Conservation (phyloP, 1,284 basidiomycete genomes). For the Puccinia coronata region DNA sequence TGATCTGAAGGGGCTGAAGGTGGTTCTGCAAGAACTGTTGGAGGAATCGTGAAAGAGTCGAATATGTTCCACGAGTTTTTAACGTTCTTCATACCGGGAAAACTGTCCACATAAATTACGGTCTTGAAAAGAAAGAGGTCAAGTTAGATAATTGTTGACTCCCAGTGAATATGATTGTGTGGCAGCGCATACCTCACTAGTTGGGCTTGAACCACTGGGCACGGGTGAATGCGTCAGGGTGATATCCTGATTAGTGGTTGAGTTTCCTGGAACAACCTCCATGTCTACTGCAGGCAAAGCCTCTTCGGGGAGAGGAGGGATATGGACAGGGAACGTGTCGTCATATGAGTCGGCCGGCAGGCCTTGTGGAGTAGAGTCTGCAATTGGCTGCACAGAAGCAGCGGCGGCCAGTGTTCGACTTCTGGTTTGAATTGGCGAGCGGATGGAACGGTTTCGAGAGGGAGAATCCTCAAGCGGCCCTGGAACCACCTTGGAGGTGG, state of each 20-base stretch:
- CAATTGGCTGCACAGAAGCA: background rate
- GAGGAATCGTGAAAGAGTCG: background rate
- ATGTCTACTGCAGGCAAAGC: background rate
- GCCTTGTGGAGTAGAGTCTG: no score
- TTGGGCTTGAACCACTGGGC: background rate
- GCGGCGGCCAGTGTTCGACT: background rate
- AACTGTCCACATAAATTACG: slow-evolving; percentile 7
- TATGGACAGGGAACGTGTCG: background rate
- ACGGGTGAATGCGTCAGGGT: no score
- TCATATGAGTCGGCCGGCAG: background rate
- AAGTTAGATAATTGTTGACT: background rate
- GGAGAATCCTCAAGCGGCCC: background rate
- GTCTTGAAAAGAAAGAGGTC: background rate
- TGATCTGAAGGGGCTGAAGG: background rate
- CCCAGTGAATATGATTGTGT: background rate
- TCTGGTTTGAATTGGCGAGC: background rate
- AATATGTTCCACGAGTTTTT: background rate
- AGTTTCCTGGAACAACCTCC: background rate
- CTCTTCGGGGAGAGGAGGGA: background rate
- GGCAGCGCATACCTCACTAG: no score
- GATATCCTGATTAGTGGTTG: background rate
- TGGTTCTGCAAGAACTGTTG: background rate
- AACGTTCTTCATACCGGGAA: background rate
- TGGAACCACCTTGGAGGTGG: background rate
- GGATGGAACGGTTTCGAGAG: background rate